Base-by-base conservation (phyloP, 169 alveolate species). In the Plasmodium adleri region DNA sequence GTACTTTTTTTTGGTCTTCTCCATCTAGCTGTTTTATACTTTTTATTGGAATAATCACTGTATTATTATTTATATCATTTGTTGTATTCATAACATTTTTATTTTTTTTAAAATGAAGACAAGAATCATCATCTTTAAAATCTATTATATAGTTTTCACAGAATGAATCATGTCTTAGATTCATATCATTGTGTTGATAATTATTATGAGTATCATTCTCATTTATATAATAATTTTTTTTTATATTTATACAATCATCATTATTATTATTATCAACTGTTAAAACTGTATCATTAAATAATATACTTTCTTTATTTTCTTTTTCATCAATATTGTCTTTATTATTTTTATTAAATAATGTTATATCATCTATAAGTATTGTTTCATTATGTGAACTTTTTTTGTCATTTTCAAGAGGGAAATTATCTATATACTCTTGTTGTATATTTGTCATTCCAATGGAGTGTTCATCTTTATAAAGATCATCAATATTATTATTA, bases 61-160 rank as follows among this genome's bases (percentile, higher is more conserved):
- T 56, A 8, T 6, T 56, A 56, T 56, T 56, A 12, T 56, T 22
- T 2, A 17, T 56, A 17, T 56, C 64, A 56, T 56, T 6, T 17
- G 7, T 0, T 56, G 22, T 12, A 56, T 56, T 56, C 13, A 15
- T 22, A 56, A 6, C 28, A 56, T 56, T 56, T 13, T 56, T 56
- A 2, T 56, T 22, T 56, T 56, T 56, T 8, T 39, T 39, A 5
- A 39, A 39, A 39, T 39, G 47, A 39, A 39, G 5, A 39, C 47
- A 39, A 39, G 22, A 2, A 56, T 13, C 64, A 56, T 54, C 64
- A 28, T 22, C 70, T 10, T 32, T 56, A 4, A 78, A 58, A n/a
- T 78, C 62, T 22, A 78, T 78, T 10, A 78, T 24, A 59, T 64
- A 78, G 39, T 78, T 78, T 39, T 50, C 70, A 2, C 67, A 64